A percentile compares a stretch with the other conserved stretches of the same genome.
Conservation (phyloP, 179 eudicot species). For the Sideroxylon spinosum region DNA sequence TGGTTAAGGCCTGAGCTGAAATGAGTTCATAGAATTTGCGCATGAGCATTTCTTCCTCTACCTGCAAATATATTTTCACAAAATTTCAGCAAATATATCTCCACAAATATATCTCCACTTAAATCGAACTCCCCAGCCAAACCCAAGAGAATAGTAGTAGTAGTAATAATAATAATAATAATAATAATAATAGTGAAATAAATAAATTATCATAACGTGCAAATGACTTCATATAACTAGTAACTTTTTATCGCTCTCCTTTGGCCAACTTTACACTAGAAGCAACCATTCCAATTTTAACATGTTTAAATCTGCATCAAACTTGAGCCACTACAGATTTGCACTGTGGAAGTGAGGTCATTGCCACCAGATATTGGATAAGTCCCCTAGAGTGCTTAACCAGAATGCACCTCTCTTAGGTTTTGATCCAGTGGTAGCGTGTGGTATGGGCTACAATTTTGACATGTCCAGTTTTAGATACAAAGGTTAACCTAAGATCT, state of each 20-base stretch:
- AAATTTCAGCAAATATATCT: neutral
- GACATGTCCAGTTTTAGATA: neutral
- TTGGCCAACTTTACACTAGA: too few species aligned
- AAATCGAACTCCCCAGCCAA: neutral
- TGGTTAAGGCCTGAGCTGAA: slow-evolving; percentile 42
- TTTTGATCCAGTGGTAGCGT: neutral
- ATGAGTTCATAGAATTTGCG: slow-evolving; percentile 68
- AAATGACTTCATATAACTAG: neutral
- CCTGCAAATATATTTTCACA: slow-evolving; percentile 31
- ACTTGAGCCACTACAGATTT: neutral
- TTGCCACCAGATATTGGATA: neutral
- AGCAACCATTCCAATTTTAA: neutral
- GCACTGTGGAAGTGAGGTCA: neutral
- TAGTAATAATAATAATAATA: too few species aligned
- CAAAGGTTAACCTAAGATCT: neutral
- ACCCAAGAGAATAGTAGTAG: neutral
- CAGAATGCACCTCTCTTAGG: neutral
- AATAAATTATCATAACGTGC: neutral
- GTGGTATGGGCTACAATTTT: neutral
- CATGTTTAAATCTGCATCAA: neutral
- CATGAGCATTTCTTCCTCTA: slow-evolving; percentile 88
- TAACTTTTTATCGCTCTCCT: too few species aligned
- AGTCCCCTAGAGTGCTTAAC: neutral
- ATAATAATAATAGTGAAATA: too few species aligned
- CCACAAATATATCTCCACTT: neutral